Base-by-base conservation (phyloP, 306 rosid species). In the Clitoria ternatea region DNA sequence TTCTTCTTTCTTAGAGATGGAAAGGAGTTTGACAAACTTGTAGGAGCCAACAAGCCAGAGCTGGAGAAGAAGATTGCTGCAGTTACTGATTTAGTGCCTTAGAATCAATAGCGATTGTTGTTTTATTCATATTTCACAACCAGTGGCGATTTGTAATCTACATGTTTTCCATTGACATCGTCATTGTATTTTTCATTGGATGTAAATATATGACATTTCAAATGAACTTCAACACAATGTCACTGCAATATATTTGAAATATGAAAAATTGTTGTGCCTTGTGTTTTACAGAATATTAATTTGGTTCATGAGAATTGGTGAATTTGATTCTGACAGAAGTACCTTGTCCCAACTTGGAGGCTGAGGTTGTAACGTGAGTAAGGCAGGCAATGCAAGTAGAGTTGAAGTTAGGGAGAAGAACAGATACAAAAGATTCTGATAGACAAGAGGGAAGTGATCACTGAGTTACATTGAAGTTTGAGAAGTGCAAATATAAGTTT, bases 41-140 rank as follows among this genome's bases (percentile, higher is more conserved):
- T 92, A 0, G 98, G 98, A 69, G 98, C 98, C 49, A 92, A 92
- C 86, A 92, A 84, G 81, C 84, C 92, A 3, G 98, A 92, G 89
- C 82, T 92, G 63, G 80, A 75, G 79, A 84, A 82, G 84, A 92
- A 85, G 82, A 69, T 92, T 44, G 76, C 64, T 57, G 83, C 79
- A 1, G 3, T 84, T 32, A 48, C 49, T 45, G 89, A 84, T 76
- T 77, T 82, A 43, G 30, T 48, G 2, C 5, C 74, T 49, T 66
- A 22, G 3, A 0, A 50, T 47, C 64, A 30, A 72, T 61, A 76
- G 32, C 72, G 83, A 73, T 53, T 32, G 20, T 5, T 54, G 22
- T 54, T 35, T 64, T 61, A 39, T 70, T 66, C 42, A 59, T 66
- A 12, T 42, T 44, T 67, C 53, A 35, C 45, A 23, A 11, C 61